These are phyloP conservation scores for Quercus berberidifolia DNA, from an alignment of 306 rosid species.

Conservation along the genomic window DNA sequence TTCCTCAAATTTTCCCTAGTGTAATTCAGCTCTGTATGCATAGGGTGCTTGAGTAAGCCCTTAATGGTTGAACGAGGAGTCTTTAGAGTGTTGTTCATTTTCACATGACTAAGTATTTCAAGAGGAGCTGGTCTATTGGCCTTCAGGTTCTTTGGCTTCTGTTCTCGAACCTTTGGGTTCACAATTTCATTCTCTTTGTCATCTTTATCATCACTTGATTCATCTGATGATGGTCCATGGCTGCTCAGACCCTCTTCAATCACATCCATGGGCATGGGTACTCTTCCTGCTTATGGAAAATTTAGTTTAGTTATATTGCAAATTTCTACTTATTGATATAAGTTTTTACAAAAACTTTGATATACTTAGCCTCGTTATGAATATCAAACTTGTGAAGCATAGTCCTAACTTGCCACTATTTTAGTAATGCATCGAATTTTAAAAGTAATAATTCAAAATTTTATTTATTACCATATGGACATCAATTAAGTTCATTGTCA, in stretches of 20 bases:
- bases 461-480: no score
- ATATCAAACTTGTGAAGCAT: no score
- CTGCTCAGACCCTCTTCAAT: constrained; percentile 42
- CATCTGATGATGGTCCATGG: constrained; percentile 25
- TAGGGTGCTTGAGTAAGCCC: constrained; percentile 36
- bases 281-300: constrained; percentile 28
- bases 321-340: neutral
- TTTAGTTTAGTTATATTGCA: neutral
- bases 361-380: no score
- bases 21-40: constrained; percentile 43
- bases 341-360: no score
- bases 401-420: no score
- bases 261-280: constrained; percentile 35
- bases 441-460: no score
- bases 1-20: constrained; percentile 43
- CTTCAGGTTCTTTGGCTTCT: neutral
- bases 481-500: no score
- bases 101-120: constrained; percentile 46
- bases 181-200: neutral
- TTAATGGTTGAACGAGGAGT: constrained; percentile 62
- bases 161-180: constrained; percentile 8
- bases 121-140: constrained; percentile 41
- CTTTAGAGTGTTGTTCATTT: constrained; percentile 41
- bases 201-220: constrained; percentile 4
- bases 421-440: no score